A percentile compares a stretch with the other conserved stretches of the same genome.
Evolutionary conservation across 1,284 basidiomycete genomes (phyloP).

Genomic region (Mycena sp.): DNA sequence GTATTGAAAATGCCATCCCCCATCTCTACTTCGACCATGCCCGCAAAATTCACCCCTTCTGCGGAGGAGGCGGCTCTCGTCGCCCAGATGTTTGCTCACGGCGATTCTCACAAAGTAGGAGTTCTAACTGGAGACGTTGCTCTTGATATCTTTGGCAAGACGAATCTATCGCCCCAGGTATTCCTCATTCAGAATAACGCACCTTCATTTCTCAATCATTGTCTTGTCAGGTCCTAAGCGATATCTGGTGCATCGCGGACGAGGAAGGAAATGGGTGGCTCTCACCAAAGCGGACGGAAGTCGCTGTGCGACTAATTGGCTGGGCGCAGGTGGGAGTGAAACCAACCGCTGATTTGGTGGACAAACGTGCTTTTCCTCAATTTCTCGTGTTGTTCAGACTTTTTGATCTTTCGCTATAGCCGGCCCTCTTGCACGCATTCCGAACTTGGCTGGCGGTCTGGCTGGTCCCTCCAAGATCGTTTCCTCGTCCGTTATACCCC

Average conservation of each 20-base stretch:
- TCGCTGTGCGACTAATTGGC: slow-evolving; percentile 25
- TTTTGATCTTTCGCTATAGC: slow-evolving; percentile 2
- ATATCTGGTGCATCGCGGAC: slow-evolving; percentile 95
- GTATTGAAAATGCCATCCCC: slow-evolving; percentile 4
- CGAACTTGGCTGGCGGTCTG: background rate
- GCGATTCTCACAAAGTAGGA: slow-evolving; percentile 80
- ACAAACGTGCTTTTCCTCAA: slow-evolving; percentile 16
- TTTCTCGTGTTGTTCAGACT: background rate
- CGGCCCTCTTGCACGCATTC: slow-evolving; percentile 27
- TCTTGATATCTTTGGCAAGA: slow-evolving; percentile 81
- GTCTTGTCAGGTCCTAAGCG: slow-evolving; percentile 72
- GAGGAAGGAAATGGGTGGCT: slow-evolving; percentile 51
- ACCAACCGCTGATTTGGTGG: slow-evolving; percentile 12
- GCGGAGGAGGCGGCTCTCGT: slow-evolving; percentile 73
- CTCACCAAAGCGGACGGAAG: slow-evolving; percentile 15
- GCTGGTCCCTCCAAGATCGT: slow-evolving; percentile 11
- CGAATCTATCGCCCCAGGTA: slow-evolving; percentile 60
- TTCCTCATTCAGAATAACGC: too few species aligned
- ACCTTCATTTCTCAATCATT: background rate
- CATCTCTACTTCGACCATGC: slow-evolving; percentile 3
- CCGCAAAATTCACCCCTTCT: slow-evolving; percentile 69
- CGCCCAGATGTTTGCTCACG: slow-evolving; percentile 71
- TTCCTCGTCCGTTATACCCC: slow-evolving; percentile 7
- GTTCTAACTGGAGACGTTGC: slow-evolving; percentile 89
- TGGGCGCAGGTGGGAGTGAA: slow-evolving; percentile 28